These are phyloP conservation scores for Xerocomus spinulosus DNA, from an alignment of 768 basidiomycete genomes.

Conservation along the genomic window DNA sequence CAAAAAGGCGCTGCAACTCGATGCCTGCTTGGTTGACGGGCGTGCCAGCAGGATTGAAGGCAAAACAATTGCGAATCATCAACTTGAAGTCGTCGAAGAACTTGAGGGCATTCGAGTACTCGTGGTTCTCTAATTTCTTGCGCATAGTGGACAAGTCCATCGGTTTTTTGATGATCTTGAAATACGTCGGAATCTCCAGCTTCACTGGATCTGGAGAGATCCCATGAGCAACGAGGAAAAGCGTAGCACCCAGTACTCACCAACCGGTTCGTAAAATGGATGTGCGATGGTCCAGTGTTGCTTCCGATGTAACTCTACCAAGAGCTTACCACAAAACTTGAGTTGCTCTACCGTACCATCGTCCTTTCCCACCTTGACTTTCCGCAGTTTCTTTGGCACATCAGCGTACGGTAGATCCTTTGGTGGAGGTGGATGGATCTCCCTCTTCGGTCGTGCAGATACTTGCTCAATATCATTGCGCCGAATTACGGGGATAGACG, in stretches of 20 bases:
- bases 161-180: conserved; percentile 84
- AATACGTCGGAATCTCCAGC: conserved; percentile 79
- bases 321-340: conserved; percentile 71
- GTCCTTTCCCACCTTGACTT: conserved; percentile 54
- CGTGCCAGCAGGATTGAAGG: conserved; percentile 87
- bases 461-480: conserved; percentile 60
- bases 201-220: conserved; percentile 60
- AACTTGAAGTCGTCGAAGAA: conserved; percentile 91
- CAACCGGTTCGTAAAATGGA: conserved; percentile 94
- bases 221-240: background rate
- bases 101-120: conserved; percentile 72
- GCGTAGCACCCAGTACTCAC: conserved; percentile 45
- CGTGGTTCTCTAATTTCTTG: conserved; percentile 70
- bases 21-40: conserved; percentile 83
- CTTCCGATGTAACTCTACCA: conserved; percentile 75
- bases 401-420: conserved; percentile 87
- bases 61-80: conserved; percentile 91
- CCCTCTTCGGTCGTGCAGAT: conserved; percentile 86
- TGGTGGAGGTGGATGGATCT: conserved; percentile 93
- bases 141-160: conserved; percentile 94
- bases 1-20: conserved; percentile 81
- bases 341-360: conserved; percentile 79
- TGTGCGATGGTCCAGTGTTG: conserved; percentile 66
- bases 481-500: conserved; percentile 77
- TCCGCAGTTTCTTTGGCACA: conserved; percentile 63